Conservation (phyloP, 2,329 filamentous ascomycete genomes). For the Macrophomina tecta region DNA sequence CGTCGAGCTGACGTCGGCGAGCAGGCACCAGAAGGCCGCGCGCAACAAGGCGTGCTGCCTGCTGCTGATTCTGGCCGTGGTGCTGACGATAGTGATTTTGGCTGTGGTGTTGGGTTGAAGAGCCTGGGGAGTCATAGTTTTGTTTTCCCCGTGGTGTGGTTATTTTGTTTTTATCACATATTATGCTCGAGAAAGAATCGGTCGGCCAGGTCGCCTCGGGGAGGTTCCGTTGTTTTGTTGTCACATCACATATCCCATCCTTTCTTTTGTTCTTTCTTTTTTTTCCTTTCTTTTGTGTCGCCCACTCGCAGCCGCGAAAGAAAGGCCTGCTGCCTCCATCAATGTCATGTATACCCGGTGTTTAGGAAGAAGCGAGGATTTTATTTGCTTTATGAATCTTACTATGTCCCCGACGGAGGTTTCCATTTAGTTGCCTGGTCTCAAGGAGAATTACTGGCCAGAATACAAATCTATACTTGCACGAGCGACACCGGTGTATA, state of each 20-base stretch:
- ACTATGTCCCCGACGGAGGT: neutral
- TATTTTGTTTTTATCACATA: neutral
- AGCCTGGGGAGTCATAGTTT: neutral
- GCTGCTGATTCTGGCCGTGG: slow-evolving; percentile 84
- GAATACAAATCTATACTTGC: no score
- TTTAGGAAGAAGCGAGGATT: neutral
- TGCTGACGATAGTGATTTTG: slow-evolving; percentile 86
- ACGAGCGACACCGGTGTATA: no score
- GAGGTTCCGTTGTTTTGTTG: neutral
- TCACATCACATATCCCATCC: neutral
- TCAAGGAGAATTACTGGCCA: no score
- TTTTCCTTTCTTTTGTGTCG: neutral
- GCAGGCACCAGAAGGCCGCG: slow-evolving; percentile 92
- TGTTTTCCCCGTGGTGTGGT: neutral
- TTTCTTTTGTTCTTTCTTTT: neutral
- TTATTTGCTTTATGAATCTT: neutral
- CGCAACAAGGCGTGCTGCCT: slow-evolving; percentile 94
- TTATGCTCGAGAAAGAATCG: neutral
- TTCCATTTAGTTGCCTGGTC: neutral
- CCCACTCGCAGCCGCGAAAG: neutral
- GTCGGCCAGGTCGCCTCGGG: neutral
- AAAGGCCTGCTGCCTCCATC: neutral
- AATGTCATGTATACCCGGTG: slow-evolving; percentile 18
- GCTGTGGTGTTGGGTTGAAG: slow-evolving; percentile 78
- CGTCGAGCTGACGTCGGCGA: slow-evolving; percentile 81